Percentiles rank a stretch among this genome's conserved stretches.
These are phyloP conservation scores for Paramecium tetraurelia DNA, from an alignment of 73 alveolate species.

Conservation along the genomic window DNA sequence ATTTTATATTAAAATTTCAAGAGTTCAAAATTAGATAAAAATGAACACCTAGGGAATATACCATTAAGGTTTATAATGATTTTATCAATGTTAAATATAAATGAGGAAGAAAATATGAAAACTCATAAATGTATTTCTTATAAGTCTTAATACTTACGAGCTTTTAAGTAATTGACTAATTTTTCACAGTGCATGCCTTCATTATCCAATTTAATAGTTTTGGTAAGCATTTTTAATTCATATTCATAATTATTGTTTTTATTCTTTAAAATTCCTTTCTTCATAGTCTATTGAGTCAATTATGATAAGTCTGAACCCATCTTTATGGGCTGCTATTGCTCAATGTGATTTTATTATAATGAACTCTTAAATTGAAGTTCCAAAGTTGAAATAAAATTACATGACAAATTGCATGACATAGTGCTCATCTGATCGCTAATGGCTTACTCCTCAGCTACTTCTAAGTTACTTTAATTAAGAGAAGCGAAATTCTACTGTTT, in stretches of 20 bases:
- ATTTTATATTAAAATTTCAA: slow-evolving; percentile 87
- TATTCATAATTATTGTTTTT: neutral
- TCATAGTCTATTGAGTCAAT: neutral
- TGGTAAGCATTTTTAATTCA: neutral
- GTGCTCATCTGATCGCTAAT: neutral
- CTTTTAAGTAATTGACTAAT: neutral
- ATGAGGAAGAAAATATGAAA: neutral
- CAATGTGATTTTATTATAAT: neutral
- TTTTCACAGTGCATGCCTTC: neutral
- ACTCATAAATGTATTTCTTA: neutral
- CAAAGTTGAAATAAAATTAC: neutral
- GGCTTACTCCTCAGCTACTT: neutral
- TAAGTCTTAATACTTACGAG: neutral
- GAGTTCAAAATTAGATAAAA: slow-evolving; percentile 71
- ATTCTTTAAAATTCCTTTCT: neutral
- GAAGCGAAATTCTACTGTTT: neutral
- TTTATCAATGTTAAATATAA: neutral
- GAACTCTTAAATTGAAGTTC: neutral
- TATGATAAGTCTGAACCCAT: neutral
- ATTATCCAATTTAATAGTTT: neutral
- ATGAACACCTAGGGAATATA: slow-evolving; percentile 85
- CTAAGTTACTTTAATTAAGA: neutral
- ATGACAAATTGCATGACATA: neutral
- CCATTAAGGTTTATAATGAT: slow-evolving; percentile 72
- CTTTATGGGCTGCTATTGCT: neutral